A percentile compares a stretch with the other conserved stretches of the same genome.
These are phyloP conservation scores for Cytospora paraplurivora DNA, from an alignment of 2,329 filamentous ascomycete species.

Conservation along the genomic window DNA sequence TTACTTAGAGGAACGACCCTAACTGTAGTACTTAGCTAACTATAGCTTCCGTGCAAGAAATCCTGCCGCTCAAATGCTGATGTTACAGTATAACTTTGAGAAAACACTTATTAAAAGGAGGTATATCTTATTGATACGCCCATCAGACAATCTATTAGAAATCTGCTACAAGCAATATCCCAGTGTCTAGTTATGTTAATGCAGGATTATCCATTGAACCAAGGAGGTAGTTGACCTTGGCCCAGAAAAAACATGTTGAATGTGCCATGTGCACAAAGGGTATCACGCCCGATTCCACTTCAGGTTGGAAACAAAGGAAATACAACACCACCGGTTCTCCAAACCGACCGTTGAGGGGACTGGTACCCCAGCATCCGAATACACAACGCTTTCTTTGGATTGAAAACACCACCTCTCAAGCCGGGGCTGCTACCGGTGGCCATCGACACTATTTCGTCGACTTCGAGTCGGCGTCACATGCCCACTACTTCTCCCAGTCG, in stretches of 20 bases:
- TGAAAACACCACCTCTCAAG: conserved; percentile 5
- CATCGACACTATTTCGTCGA: conserved; percentile 18
- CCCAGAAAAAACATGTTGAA: conserved; percentile 20
- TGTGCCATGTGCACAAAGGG: conserved; percentile 27
- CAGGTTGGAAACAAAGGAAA: background rate
- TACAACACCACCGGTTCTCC: background rate
- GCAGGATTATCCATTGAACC: background rate
- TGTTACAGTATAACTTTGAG: too few species aligned
- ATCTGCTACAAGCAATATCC: too few species aligned
- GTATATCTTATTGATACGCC: too few species aligned
- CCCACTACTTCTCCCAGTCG: conserved; percentile 21
- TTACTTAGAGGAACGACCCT: too few species aligned
- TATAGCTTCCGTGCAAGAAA: too few species aligned
- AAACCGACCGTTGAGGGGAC: too few species aligned
- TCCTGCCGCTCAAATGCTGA: too few species aligned
- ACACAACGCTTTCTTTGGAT: conserved; percentile 10
- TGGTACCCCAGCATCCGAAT: background rate
- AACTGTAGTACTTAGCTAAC: too few species aligned
- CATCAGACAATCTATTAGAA: too few species aligned
- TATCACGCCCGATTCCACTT: conserved; percentile 22
- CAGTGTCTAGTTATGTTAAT: background rate
- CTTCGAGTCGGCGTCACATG: conserved; percentile 11
- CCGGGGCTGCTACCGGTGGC: background rate
- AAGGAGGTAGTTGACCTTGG: conserved; percentile 5
- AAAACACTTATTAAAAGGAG: too few species aligned